phyloP scores from a whole-genome alignment of 371 early-diverging fungal species.

The Umbelopsis sp. region DNA sequence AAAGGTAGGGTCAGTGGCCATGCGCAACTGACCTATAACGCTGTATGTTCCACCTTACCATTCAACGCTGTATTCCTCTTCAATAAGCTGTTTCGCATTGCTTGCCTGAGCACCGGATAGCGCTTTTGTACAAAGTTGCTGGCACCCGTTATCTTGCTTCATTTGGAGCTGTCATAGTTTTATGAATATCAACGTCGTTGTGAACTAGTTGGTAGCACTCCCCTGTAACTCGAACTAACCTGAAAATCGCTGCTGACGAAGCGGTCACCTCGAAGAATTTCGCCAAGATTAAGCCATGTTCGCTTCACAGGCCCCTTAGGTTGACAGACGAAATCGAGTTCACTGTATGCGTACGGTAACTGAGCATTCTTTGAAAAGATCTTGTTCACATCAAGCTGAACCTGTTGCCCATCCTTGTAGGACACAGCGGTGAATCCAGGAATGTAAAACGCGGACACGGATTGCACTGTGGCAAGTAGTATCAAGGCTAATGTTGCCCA shows the following conservation, averaged over 20 bases:
- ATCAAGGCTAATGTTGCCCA: neutral
- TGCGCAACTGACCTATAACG: too few species aligned
- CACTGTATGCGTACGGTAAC: conserved; percentile 74
- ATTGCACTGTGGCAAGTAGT: neutral
- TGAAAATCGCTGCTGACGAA: conserved; percentile 58
- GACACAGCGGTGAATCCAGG: conserved; percentile 75
- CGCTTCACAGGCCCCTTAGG: conserved; percentile 47
- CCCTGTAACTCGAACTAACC: conserved; percentile 26
- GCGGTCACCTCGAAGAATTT: conserved; percentile 84
- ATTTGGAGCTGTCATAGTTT: conserved; percentile 30
- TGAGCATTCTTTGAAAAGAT: conserved; percentile 65
- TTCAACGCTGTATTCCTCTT: conserved; percentile 59
- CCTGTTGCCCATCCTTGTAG: conserved; percentile 58
- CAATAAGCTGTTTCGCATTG: conserved; percentile 50
- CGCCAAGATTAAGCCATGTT: conserved; percentile 74
- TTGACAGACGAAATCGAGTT: conserved; percentile 72
- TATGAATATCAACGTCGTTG: too few species aligned
- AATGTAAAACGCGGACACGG: conserved; percentile 65
- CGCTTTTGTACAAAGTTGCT: conserved; percentile 45
- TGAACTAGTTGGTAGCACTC: too few species aligned
- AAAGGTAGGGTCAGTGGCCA: too few species aligned
- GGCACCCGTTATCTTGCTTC: conserved; percentile 47
- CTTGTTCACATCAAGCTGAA: conserved; percentile 76
- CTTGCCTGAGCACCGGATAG: conserved; percentile 41
- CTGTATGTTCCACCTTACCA: conserved; percentile 30